Evolutionary conservation across 2,329 filamentous ascomycete genomes (phyloP), one percentile per base, ranked within the genome.

Genomic region (Diaporthe ampelina): DNA sequence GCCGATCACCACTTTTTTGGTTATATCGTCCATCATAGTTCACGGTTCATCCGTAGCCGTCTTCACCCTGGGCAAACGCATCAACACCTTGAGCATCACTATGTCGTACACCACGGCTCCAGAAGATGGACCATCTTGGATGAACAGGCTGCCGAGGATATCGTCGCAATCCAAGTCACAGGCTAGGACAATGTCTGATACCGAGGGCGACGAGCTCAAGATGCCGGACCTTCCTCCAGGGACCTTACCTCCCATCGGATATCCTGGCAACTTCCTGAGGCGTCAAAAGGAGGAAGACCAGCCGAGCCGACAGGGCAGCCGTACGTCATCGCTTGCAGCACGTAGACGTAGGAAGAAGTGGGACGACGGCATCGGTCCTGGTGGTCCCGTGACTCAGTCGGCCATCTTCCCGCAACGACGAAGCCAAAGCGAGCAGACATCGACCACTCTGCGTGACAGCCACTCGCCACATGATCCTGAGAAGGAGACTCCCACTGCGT

Each of bases 11-110:
- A 95, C 94, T 0, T 99, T 99, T 83, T 86, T 99, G 80, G 96
- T 99, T 75, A 94, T 99, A 70, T 90, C 94, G 4, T 99, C 97
- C 17, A 99, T 99, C 79, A 85, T 98, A 50, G 94, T 99, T 1
- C 97, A 99, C 80, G 97, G 97, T 29, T 98, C 97, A n/a, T 98
- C 97, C 0, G 94, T 99, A 78, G 97, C 97, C 7, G 97, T 99
- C 11, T 99, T 99, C 80, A 98, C 97, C 0, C 90, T 99, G 1
- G 97, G 97, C 79, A 99, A 98, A 84, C 95, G 94, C 76, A 99
- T 99, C 89, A 98, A 98, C 85, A 98, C 97, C 0, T 85, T 99
- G 78, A 95, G 94, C 0, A 88, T 99, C 75, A 98, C 97, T 72
- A 94, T 99, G 90, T 98, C 97, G 0, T 99, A 98, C 85, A 99